Conservation (phyloP, 2,329 filamentous ascomycete genomes). For the Scleromitrula shiraiana region DNA sequence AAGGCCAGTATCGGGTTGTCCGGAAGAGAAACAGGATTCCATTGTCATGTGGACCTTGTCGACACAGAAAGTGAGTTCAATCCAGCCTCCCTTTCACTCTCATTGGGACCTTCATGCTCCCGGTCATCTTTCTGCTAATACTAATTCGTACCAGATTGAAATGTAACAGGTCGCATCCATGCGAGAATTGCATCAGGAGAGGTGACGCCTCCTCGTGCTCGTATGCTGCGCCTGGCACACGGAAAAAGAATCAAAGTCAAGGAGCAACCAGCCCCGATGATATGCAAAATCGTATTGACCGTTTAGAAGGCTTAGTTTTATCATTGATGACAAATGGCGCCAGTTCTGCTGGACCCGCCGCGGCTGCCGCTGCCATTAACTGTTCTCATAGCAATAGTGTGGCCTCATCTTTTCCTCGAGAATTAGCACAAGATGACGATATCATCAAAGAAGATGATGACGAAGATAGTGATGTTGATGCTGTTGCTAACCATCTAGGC, state of each 20-base stretch:
- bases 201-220: constrained; percentile 74
- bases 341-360: constrained; percentile 53
- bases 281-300: constrained; percentile 97
- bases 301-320: constrained; percentile 83
- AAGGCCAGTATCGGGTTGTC: constrained; percentile 79
- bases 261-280: constrained; percentile 68
- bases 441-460: constrained; percentile 48
- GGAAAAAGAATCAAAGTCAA: constrained; percentile 66
- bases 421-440: constrained; percentile 51
- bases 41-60: constrained; percentile 83
- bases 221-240: constrained; percentile 63
- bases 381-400: constrained; percentile 32
- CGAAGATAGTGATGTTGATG: constrained; percentile 54
- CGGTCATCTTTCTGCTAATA: constrained; percentile 10
- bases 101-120: constrained; percentile 12
- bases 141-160: constrained; percentile 56
- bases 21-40: constrained; percentile 88
- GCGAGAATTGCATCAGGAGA: constrained; percentile 89
- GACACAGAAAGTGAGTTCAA: constrained; percentile 72
- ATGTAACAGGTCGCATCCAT: constrained; percentile 86
- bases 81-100: constrained; percentile 13
- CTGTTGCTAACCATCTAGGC: constrained; percentile 67
- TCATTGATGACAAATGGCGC: constrained; percentile 88
- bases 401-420: constrained; percentile 22
- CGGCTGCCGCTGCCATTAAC: constrained; percentile 39